Percentiles rank a stretch among this genome's conserved stretches.
Conservation (phyloP, 148 eudicot species). For the Cornus suecica region DNA sequence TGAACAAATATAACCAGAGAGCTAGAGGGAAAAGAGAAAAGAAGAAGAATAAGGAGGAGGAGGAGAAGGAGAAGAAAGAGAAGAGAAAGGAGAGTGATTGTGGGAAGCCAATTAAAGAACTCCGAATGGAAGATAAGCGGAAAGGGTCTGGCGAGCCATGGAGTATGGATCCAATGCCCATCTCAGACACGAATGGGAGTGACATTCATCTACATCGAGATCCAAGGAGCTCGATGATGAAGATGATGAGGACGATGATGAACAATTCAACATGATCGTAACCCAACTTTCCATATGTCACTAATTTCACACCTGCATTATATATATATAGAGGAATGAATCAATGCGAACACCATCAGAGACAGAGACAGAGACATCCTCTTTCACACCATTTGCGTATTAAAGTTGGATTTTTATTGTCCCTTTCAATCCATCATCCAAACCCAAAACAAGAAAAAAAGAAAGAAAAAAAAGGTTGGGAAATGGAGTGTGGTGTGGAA, state of each 20-base stretch:
- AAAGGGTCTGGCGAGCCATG: constrained; percentile 10
- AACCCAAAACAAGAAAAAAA: neutral
- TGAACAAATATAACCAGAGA: constrained; percentile 12
- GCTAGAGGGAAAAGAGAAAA: constrained; percentile 12
- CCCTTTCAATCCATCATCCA: neutral
- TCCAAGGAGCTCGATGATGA: constrained; percentile 9
- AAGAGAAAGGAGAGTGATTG: neutral
- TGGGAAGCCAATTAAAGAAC: neutral
- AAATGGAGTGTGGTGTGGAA: neutral
- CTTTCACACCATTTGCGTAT: too few species aligned
- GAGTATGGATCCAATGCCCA: constrained; percentile 38
- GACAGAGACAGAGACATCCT: too few species aligned
- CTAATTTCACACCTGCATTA: constrained; percentile 11
- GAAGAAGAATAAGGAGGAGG: constrained; percentile 13
- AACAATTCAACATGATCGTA: constrained; percentile 10
- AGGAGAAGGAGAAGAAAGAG: neutral
- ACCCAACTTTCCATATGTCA: neutral
- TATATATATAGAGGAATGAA: too few species aligned
- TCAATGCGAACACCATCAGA: constrained; percentile 14
- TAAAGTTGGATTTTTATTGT: neutral
- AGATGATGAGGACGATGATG: neutral
- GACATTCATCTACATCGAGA: constrained; percentile 31
- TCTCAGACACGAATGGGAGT: constrained; percentile 20
- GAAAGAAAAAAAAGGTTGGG: too few species aligned
- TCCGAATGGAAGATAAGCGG: constrained; percentile 3